Conservation (phyloP, 768 basidiomycete species). For the Phaeotremella fagi region DNA sequence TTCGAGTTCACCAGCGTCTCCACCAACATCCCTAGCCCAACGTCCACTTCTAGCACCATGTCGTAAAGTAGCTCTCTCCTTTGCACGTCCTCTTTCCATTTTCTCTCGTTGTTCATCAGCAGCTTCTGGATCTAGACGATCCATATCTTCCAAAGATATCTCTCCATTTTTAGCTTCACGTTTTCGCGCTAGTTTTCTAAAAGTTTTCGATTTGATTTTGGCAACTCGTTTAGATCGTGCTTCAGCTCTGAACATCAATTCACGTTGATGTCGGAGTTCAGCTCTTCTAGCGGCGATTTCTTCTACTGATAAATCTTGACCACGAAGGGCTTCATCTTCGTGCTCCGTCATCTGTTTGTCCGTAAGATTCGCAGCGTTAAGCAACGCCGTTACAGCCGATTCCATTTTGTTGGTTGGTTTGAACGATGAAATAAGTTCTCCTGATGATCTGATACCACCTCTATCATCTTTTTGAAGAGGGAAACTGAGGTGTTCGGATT, state of each 20-base stretch:
- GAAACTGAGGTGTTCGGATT: constrained; percentile 55
- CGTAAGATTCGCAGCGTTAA: constrained; percentile 73
- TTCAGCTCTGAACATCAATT: constrained; percentile 89
- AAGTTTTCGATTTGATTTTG: constrained; percentile 95
- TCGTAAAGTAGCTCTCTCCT: constrained; percentile 79
- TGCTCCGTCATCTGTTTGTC: constrained; percentile 72
- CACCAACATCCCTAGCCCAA: constrained; percentile 50
- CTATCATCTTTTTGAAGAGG: constrained; percentile 43
- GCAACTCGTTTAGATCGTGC: constrained; percentile 79
- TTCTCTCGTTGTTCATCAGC: constrained; percentile 58
- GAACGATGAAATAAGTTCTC: constrained; percentile 53
- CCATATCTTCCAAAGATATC: constrained; percentile 49
- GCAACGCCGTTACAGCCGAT: constrained; percentile 71
- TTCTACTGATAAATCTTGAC: constrained; percentile 75
- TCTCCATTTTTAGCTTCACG: constrained; percentile 60
- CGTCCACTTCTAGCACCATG: constrained; percentile 73
- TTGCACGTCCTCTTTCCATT: constrained; percentile 72
- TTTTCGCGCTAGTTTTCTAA: constrained; percentile 76
- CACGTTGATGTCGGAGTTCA: constrained; percentile 81
- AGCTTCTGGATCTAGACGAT: constrained; percentile 57
- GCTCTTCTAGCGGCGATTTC: constrained; percentile 76
- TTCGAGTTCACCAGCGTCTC: constrained; percentile 56
- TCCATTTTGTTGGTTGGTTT: constrained; percentile 85
- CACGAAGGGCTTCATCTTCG: constrained; percentile 65
- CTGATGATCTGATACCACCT: constrained; percentile 40